Base-by-base conservation (phyloP, 2,329 filamentous ascomycete species). In the Fusarium buxicola region DNA sequence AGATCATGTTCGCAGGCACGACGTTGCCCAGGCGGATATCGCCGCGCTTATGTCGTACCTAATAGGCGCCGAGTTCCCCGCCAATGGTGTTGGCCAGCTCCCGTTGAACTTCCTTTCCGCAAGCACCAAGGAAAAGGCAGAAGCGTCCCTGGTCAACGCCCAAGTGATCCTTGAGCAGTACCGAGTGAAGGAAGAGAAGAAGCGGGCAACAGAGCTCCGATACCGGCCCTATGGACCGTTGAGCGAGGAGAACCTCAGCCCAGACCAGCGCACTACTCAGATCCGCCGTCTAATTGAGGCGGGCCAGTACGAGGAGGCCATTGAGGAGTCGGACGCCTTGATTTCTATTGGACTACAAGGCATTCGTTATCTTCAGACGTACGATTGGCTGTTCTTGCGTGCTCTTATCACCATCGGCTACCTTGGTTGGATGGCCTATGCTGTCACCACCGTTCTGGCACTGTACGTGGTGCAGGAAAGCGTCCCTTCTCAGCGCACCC, bases 41-140 rank as follows among this genome's bases (percentile, higher is more conserved):
- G 95, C 95, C 7, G 91, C 95, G 8, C 84, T 99, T 57, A 99
- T 99, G 95, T 89, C 96, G 1, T 96, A 98, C 72, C 83, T 99
- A 13, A 87, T 88, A 44, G 95, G 95, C 4, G 79, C 94, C 11
- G 90, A 94, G 66, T 99, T 94, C 71, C 96, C 95, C 0, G 94
- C 94, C 50, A 99, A 99, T 74, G 98, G 94, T 1, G 95, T 99
- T 3, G 95, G 95, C 43, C 91, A 97, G 76, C 83, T 99, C 28
- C 95, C 95, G 0, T 80, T 99, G 27, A 86, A 91, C 0, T 99
- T 91, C 74, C 79, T 98, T 8, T 86, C 90, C 46, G 91, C 89
- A 1, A 83, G 83, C 68, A 83, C 87, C 8, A 83, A 87, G 48
- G 88, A 92, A 62, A 97, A 98, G 76, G 92, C 96, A 0, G 84